Evolutionary conservation across 2,329 filamentous ascomycete species (phyloP).

Genomic region (Cladophialophora yegresii): DNA sequence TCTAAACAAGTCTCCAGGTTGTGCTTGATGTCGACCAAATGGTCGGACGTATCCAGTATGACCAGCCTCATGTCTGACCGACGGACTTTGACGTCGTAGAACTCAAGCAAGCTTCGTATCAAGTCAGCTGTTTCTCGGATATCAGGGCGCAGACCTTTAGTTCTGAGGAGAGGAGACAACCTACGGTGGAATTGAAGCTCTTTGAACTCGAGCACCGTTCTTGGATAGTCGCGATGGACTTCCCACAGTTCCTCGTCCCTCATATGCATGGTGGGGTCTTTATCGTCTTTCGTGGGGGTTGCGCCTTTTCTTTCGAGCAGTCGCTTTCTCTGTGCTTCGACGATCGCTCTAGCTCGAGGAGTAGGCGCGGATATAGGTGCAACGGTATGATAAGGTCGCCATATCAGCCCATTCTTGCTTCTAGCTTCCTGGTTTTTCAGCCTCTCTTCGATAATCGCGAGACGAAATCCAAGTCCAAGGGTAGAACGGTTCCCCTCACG

Average conservation of each 20-base stretch:
- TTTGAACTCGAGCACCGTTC: conserved; percentile 32
- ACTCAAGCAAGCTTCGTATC: conserved; percentile 30
- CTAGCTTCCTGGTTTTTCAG: conserved; percentile 27
- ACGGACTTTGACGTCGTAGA: conserved; percentile 29
- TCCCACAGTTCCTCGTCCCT: conserved; percentile 31
- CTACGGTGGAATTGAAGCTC: conserved; percentile 31
- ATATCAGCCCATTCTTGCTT: conserved; percentile 26
- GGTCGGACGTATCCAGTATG: conserved; percentile 18
- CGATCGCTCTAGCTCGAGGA: conserved; percentile 22
- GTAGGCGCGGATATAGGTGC: conserved; percentile 24
- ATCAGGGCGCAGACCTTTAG: conserved; percentile 5
- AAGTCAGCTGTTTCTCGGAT: conserved; percentile 21
- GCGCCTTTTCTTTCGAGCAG: conserved; percentile 25
- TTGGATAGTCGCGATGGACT: conserved; percentile 24
- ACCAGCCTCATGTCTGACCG: conserved; percentile 28
- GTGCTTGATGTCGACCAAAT: conserved; percentile 19
- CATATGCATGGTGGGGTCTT: conserved; percentile 31
- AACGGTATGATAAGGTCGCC: conserved; percentile 27
- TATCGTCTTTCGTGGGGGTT: conserved; percentile 24
- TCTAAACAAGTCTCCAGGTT: conserved; percentile 32
- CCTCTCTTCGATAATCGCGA: conserved; percentile 29
- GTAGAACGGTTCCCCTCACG: conserved; percentile 29
- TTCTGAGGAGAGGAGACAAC: neutral
- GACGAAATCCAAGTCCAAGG: conserved; percentile 28
- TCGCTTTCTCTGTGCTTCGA: conserved; percentile 21